Percentiles rank a stretch among this genome's conserved stretches.
phyloP scores from a whole-genome alignment of 2,329 filamentous ascomycete genomes.

The Ophiostoma pallidulum region DNA sequence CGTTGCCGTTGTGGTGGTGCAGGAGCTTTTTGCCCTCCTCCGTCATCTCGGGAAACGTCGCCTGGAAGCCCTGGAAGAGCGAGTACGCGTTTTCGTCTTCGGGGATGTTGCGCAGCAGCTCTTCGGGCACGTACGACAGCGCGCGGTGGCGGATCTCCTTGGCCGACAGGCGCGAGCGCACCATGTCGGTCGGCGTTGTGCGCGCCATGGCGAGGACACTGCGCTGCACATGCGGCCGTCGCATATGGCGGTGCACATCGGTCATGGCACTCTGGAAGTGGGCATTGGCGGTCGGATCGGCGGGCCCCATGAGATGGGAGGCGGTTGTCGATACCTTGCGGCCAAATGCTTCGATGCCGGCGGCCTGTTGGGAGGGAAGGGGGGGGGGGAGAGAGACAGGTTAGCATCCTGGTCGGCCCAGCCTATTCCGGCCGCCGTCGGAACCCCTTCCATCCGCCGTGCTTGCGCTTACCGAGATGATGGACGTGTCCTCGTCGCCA shows the following conservation, averaged over 20 bases:
- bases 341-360: slow-evolving; percentile 83
- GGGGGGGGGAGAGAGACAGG: neutral
- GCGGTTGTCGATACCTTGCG: slow-evolving; percentile 93
- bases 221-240: slow-evolving; percentile 73
- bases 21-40: slow-evolving; percentile 60
- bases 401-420: too few relatives aligned
- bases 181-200: slow-evolving; percentile 86
- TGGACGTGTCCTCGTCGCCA: slow-evolving; percentile 39
- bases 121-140: slow-evolving; percentile 78
- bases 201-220: slow-evolving; percentile 85
- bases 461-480: slow-evolving; percentile 27
- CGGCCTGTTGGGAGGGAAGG: slow-evolving; percentile 46
- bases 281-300: slow-evolving; percentile 45
- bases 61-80: slow-evolving; percentile 93
- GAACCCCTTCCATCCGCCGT: neutral
- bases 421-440: too few relatives aligned
- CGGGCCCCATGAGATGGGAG: slow-evolving; percentile 71
- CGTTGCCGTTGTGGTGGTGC: slow-evolving; percentile 25
- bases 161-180: slow-evolving; percentile 82
- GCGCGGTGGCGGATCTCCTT: slow-evolving; percentile 92
- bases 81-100: slow-evolving; percentile 81
- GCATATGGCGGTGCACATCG: slow-evolving; percentile 81
- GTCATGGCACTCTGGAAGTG: slow-evolving; percentile 83
- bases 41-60: slow-evolving; percentile 63
- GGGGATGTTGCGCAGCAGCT: slow-evolving; percentile 80